Conservation (phyloP, 495 filamentous ascomycete genomes). For the Neurospora terricola region DNA sequence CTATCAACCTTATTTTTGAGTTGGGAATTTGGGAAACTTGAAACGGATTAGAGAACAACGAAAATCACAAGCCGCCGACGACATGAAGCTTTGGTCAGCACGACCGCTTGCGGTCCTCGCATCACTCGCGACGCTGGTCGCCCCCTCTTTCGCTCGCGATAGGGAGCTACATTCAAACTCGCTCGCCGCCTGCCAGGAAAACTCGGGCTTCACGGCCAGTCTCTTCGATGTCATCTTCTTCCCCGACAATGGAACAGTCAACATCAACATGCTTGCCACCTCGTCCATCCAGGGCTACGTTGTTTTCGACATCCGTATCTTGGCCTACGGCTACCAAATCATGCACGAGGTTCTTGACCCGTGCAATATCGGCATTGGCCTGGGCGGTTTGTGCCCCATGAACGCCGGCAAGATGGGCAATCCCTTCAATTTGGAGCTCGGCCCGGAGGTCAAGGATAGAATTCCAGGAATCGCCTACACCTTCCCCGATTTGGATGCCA, state of each 20-base stretch:
- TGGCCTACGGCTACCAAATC: constrained; percentile 72
- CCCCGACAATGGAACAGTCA: constrained; percentile 60
- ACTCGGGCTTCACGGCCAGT: constrained; percentile 72
- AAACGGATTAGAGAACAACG: background rate
- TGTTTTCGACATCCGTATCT: constrained; percentile 61
- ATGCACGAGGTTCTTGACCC: constrained; percentile 60
- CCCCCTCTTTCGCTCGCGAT: constrained; percentile 20
- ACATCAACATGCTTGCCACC: constrained; percentile 69
- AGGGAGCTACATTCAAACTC: constrained; percentile 58
- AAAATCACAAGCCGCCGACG: background rate
- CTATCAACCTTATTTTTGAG: background rate
- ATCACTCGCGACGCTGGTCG: constrained; percentile 22
- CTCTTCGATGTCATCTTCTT: constrained; percentile 76
- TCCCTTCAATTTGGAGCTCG: constrained; percentile 55
- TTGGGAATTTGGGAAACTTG: background rate
- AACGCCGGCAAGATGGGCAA: constrained; percentile 71
- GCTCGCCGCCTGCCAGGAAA: constrained; percentile 65
- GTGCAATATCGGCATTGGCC: constrained; percentile 44
- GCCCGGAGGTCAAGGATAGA: constrained; percentile 40
- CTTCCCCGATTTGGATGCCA: constrained; percentile 90
- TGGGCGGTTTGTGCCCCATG: constrained; percentile 89
- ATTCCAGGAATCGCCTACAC: constrained; percentile 84
- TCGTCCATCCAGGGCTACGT: constrained; percentile 83
- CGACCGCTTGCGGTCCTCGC: constrained; percentile 25
- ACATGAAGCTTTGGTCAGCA: background rate